Percentiles rank a stretch among this genome's conserved stretches.
These are phyloP conservation scores for Ascobolus immersus DNA, from an alignment of 495 filamentous ascomycete genomes.

Conservation along the genomic window DNA sequence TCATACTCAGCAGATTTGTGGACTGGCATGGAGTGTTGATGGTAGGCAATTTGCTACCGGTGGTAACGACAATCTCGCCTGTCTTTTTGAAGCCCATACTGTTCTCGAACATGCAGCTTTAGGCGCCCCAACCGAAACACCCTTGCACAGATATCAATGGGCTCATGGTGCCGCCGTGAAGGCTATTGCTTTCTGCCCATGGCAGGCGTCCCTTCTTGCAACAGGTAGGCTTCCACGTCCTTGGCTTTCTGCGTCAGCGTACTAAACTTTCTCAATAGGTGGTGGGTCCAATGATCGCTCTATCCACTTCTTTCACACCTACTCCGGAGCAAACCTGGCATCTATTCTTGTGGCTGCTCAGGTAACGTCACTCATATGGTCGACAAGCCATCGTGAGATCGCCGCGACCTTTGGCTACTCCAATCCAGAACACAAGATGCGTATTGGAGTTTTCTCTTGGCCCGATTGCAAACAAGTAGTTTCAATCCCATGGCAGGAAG, in stretches of 20 bases:
- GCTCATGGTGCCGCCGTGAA: constrained; percentile 73
- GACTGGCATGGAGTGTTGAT: constrained; percentile 62
- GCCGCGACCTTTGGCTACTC: constrained; percentile 85
- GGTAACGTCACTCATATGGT: constrained; percentile 84
- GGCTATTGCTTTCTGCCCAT: constrained; percentile 90
- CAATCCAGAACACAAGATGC: constrained; percentile 73
- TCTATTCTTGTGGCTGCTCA: constrained; percentile 84
- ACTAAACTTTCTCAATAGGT: constrained; percentile 20
- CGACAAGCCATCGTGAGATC: constrained; percentile 59
- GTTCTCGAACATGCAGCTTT: constrained; percentile 21
- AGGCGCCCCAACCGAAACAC: constrained; percentile 7
- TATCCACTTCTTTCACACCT: constrained; percentile 86
- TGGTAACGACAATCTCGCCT: constrained; percentile 76
- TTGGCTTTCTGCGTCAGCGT: neutral
- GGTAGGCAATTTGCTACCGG: constrained; percentile 60
- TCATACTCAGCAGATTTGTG: constrained; percentile 79
- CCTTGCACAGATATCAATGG: constrained; percentile 35
- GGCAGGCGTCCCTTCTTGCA: constrained; percentile 66
- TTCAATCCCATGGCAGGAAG: constrained; percentile 64
- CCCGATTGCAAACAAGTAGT: constrained; percentile 74
- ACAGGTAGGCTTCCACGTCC: constrained; percentile 21
- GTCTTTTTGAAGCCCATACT: constrained; percentile 45
- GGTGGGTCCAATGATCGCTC: constrained; percentile 82
- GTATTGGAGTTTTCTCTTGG: constrained; percentile 90
- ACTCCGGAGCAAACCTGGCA: constrained; percentile 59